Evolutionary conservation across 2,329 filamentous ascomycete species (phyloP).

Genomic region (Leptodontidium sp.): DNA sequence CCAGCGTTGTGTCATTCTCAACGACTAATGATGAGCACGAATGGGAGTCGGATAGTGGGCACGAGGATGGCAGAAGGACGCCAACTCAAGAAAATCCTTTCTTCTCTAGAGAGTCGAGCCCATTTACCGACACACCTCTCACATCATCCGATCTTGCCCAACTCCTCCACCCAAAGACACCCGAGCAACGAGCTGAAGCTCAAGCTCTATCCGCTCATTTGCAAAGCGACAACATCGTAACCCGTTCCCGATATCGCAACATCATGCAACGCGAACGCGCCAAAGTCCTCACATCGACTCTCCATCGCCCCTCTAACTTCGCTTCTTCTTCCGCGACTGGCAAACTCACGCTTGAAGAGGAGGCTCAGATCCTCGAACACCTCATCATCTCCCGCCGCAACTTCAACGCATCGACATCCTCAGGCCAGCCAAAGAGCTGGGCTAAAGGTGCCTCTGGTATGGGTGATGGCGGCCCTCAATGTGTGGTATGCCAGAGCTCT

Average conservation of each 20-base stretch:
- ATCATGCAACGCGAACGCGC: slow-evolving; percentile 74
- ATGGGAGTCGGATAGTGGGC: slow-evolving; percentile 52
- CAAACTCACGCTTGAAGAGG: slow-evolving; percentile 64
- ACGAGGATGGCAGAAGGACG: slow-evolving; percentile 66
- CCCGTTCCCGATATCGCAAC: slow-evolving; percentile 78
- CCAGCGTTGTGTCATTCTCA: slow-evolving; percentile 76
- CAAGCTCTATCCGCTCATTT: slow-evolving; percentile 83
- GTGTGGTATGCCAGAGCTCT: slow-evolving; percentile 91
- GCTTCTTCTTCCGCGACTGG: slow-evolving; percentile 43
- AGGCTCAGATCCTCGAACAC: slow-evolving; percentile 67
- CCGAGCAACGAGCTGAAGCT: slow-evolving; percentile 83
- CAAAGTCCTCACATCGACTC: slow-evolving; percentile 66
- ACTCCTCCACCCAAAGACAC: slow-evolving; percentile 80
- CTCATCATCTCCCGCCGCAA: slow-evolving; percentile 56
- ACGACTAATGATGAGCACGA: slow-evolving; percentile 54
- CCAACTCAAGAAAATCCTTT: slow-evolving; percentile 74
- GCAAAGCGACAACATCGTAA: slow-evolving; percentile 75
- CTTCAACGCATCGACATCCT: slow-evolving; percentile 32
- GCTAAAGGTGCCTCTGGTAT: slow-evolving; percentile 76
- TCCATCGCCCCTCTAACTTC: slow-evolving; percentile 48
- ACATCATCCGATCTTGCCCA: slow-evolving; percentile 75
- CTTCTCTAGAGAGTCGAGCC: slow-evolving; percentile 61
- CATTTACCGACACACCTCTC: slow-evolving; percentile 68
- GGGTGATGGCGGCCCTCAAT: slow-evolving; percentile 79
- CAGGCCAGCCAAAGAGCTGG: slow-evolving; percentile 58